Base-by-base conservation (phyloP, 2,329 filamentous ascomycete species). In the Pseudocercospora fijiensis region DNA sequence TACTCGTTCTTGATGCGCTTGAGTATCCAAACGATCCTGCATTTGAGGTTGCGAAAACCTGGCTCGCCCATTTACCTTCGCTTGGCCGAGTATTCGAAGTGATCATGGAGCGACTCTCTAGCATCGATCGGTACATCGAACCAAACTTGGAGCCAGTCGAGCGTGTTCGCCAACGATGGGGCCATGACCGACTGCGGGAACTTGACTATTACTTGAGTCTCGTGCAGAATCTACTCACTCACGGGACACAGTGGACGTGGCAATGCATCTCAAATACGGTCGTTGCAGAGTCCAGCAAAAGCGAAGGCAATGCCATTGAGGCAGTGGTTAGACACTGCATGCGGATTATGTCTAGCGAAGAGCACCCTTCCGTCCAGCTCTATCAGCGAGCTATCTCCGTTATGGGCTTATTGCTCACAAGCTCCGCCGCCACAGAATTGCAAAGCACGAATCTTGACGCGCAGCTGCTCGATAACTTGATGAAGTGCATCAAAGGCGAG, bases 1-100 rank as follows among this genome's bases (percentile, higher is more conserved):
- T 97, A 67, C 78, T 96, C 10, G 83, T 96, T 67, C 81, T 98
- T 26, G 94, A 98, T 76, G 84, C 88, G 1, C 80, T 98, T 0
- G 78, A 85, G 18, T 88, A 93, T 63, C 88, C 91, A 64, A 83
- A 85, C 20, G 89, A 87, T 1, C 90, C 93, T 70, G 80, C 90
- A 13, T 91, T 89, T 66, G 89, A 92, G 77, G 89, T 90, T 26
- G 86, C 91, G 43, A 89, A 89, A 70, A 87, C 85, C 56, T 97
- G 94, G 93, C 81, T 98, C 3, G 89, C 90, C 70, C 88, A 79
- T 60, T 73, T 84, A 9, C 78, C 83, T 13, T 84, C 80, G 45
- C 77, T 87, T 28, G 80, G 82, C 60, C 81, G 77, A 71, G 78
- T 83, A 6, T 77, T 79, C 57, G 73, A 78, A 47, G 69, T 80